Base-by-base conservation (phyloP, 768 basidiomycete genomes). In the Mycena haematopus region DNA sequence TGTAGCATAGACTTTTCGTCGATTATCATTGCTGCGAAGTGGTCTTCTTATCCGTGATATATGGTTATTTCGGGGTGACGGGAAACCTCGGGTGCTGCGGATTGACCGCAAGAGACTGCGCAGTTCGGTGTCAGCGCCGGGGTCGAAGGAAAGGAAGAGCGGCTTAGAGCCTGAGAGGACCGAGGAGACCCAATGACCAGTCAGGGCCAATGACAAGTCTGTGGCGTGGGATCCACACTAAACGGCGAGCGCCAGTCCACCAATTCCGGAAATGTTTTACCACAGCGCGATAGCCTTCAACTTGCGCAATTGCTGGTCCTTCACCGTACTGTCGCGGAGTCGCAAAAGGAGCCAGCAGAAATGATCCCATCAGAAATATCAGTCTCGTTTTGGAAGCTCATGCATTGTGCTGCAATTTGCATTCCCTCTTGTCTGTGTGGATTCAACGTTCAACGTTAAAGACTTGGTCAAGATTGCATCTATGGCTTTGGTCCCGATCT, bases 1-100 rank as follows among this genome's bases (percentile, higher is more conserved):
- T 44, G 66, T 62, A 61, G 66, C 66, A 61, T 60, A 6, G 52
- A 52, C 62, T 67, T 67, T 58, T 67, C 66, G 52, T 67, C 66
- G 56, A 67, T 7, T 9, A 64, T 67, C 66, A 67, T 67, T 45
- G 62, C 54, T 45, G 56, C 38, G 35, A 53, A 52, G 9, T 10
- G 24, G 58, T 15, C 25, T 50, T 65, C 54, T 64, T 59, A 64
- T 59, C n/a, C 47, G 51, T 58, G 46, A 54, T 47, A 53, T 51
- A 56, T 35, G 53, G 36, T 60, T 65, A 65, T 60, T 65, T 65
- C 35, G 54, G 53, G 13, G 19, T 21, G 15, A 11, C 38, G 42
- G 21, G n/a, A 19, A 11, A 35, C 55, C 50, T 53, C 53, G 57
- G 57, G 49, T 35, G 31, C 53, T 56, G 63, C 58, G 63, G 63